phyloP scores from a whole-genome alignment of 495 filamentous ascomycete genomes.

The Pseudevernia furfuracea region DNA sequence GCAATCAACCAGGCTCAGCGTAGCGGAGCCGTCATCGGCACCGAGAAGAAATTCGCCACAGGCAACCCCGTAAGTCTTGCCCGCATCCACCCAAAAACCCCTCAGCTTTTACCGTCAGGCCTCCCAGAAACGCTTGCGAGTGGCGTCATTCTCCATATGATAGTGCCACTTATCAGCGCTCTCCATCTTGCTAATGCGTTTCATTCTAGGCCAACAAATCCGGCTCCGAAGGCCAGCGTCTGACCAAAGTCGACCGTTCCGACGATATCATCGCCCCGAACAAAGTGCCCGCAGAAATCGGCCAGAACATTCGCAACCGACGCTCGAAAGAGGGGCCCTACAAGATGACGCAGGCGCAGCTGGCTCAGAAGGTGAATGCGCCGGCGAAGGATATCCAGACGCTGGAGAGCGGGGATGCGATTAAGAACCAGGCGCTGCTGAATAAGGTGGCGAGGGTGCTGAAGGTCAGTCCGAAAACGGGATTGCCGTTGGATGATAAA shows the following conservation, averaged over 20 bases:
- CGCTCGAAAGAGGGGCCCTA: slow-evolving; percentile 57
- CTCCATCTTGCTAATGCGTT: not conserved
- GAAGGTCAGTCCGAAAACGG: slow-evolving; percentile 29
- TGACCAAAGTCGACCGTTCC: slow-evolving; percentile 95
- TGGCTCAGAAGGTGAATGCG: slow-evolving; percentile 82
- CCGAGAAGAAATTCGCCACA: slow-evolving; percentile 78
- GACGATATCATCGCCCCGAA: slow-evolving; percentile 97
- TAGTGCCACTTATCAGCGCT: not conserved
- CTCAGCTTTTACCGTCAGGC: not conserved
- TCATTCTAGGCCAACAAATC: slow-evolving; percentile 46
- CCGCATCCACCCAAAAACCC: not conserved
- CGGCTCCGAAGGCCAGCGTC: slow-evolving; percentile 77
- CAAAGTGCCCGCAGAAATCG: slow-evolving; percentile 73
- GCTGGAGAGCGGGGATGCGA: slow-evolving; percentile 26
- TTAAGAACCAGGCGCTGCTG: slow-evolving; percentile 27
- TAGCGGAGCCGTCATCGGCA: slow-evolving; percentile 63
- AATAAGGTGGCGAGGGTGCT: slow-evolving; percentile 27
- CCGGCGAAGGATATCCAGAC: slow-evolving; percentile 28
- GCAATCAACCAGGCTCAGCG: slow-evolving; percentile 88
- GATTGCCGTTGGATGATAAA: slow-evolving; percentile 26
- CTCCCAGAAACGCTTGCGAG: not conserved
- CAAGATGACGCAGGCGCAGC: slow-evolving; percentile 95
- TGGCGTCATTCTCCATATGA: not conserved
- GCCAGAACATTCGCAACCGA: slow-evolving; percentile 68
- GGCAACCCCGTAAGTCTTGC: slow-evolving; percentile 64